phyloP scores from a whole-genome alignment of 2,329 filamentous ascomycete genomes.

The Claviceps sp. region DNA sequence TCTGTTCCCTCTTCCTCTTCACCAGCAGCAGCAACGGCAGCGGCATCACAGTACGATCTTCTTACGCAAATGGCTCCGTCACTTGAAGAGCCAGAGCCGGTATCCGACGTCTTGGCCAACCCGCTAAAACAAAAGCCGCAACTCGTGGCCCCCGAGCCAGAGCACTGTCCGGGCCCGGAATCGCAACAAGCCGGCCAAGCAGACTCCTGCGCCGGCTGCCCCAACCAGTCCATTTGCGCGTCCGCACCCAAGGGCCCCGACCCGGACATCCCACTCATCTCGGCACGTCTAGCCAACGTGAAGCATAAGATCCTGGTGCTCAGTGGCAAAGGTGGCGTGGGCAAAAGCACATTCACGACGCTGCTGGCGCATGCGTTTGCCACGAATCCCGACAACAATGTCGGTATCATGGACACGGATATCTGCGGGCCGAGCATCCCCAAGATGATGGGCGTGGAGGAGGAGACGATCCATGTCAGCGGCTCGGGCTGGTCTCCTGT shows the following conservation, averaged over 20 bases:
- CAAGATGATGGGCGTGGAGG: constrained; percentile 97
- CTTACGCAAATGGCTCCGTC: constrained; percentile 57
- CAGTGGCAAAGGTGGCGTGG: constrained; percentile 90
- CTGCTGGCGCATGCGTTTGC: constrained; percentile 85
- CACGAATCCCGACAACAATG: constrained; percentile 59
- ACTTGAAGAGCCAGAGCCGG: constrained; percentile 54
- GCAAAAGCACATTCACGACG: constrained; percentile 87
- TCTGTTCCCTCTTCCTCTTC: neutral
- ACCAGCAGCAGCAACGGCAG: neutral
- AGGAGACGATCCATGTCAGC: constrained; percentile 85
- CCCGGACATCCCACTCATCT: constrained; percentile 82
- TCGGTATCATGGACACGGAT: constrained; percentile 96
- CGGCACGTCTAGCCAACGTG: constrained; percentile 65
- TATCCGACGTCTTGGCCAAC: constrained; percentile 59
- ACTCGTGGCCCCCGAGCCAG: constrained; percentile 87
- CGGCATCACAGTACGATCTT: neutral
- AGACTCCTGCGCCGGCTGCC: constrained; percentile 87
- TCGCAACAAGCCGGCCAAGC: constrained; percentile 55
- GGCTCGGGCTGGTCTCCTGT: constrained; percentile 86
- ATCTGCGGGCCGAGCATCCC: constrained; percentile 94
- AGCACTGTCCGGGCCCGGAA: constrained; percentile 89
- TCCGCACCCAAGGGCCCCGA: constrained; percentile 91
- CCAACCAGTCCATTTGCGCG: constrained; percentile 91
- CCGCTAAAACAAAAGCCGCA: constrained; percentile 67
- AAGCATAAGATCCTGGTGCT: constrained; percentile 88